Conservation (phyloP, 2,329 filamentous ascomycete species). For the Cladophialophora immunda region DNA sequence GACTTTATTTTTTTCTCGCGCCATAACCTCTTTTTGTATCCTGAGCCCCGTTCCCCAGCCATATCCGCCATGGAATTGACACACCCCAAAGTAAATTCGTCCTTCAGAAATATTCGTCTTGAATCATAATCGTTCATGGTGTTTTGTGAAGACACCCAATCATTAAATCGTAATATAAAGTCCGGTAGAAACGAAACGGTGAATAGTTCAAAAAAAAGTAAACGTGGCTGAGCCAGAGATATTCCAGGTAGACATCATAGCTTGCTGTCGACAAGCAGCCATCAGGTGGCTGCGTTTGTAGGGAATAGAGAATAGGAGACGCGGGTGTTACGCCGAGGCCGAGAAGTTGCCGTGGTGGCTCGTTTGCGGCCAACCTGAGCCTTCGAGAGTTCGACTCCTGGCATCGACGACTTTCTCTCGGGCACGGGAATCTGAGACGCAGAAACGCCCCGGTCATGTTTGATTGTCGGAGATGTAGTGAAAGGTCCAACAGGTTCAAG, state of each 20-base stretch:
- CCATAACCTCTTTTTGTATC: neutral
- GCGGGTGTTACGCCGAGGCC: slow-evolving; percentile 40
- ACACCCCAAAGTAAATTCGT: slow-evolving; percentile 18
- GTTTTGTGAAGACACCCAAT: slow-evolving; percentile 24
- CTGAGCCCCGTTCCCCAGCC: neutral
- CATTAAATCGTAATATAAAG: slow-evolving; percentile 33
- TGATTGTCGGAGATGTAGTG: slow-evolving; percentile 15
- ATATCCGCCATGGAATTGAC: neutral
- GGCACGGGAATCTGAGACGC: slow-evolving; percentile 36
- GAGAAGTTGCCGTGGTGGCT: slow-evolving; percentile 34
- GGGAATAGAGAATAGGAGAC: slow-evolving; percentile 58
- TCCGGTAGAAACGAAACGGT: slow-evolving; percentile 5
- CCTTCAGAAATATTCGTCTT: slow-evolving; percentile 23
- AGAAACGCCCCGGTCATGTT: slow-evolving; percentile 31
- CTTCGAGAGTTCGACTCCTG: slow-evolving; percentile 18
- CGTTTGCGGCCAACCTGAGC: slow-evolving; percentile 30
- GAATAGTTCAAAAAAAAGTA: slow-evolving; percentile 4
- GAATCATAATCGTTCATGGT: slow-evolving; percentile 34
- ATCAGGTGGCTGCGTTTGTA: slow-evolving; percentile 31
- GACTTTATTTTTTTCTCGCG: neutral
- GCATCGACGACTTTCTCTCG: slow-evolving; percentile 37
- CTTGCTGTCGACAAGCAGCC: neutral
- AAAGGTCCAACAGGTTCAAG: slow-evolving; percentile 3
- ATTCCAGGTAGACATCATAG: slow-evolving; percentile 2
- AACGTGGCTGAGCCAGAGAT: neutral